A percentile compares a stretch with the other conserved stretches of the same genome.
phyloP scores from a whole-genome alignment of 306 rosid genomes.

The Citrullus mucosospermus region DNA sequence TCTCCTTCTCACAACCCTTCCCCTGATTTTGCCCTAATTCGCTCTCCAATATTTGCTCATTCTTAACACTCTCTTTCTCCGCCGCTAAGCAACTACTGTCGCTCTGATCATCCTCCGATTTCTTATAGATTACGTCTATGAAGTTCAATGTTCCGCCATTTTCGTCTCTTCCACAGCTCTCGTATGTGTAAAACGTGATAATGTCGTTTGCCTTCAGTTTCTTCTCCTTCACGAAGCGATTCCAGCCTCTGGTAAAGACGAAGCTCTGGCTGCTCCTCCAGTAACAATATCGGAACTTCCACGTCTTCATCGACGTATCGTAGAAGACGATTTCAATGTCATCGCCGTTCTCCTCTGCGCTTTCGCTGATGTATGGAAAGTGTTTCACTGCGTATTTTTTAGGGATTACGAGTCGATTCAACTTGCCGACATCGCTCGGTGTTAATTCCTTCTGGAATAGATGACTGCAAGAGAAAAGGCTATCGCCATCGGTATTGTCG shows the following conservation, averaged over 20 bases:
- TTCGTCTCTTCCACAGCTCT: conserved; percentile 12
- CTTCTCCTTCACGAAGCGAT: conserved; percentile 38
- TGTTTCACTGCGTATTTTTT: conserved; percentile 58
- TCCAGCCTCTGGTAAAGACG: conserved; percentile 50
- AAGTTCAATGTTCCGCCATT: conserved; percentile 20
- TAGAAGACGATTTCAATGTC: conserved; percentile 33
- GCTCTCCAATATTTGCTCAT: not conserved
- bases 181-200: conserved; percentile 30
- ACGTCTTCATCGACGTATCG: conserved; percentile 25
- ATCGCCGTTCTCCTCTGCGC: conserved; percentile 7
- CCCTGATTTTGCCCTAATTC: conserved; percentile 1
- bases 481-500: conserved; percentile 20
- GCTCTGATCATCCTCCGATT: not conserved
- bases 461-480: conserved; percentile 22
- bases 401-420: conserved; percentile 70
- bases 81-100: conserved; percentile 7
- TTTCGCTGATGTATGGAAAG: conserved; percentile 40
- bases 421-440: conserved; percentile 85
- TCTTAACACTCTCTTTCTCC: not conserved
- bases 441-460: conserved; percentile 76
- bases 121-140: conserved; percentile 21
- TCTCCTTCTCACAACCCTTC: not conserved
- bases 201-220: conserved; percentile 30
- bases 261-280: conserved; percentile 44
- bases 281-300: conserved; percentile 42